Conservation (phyloP, 1,284 basidiomycete species). For the Ceratobasidium sp. region DNA sequence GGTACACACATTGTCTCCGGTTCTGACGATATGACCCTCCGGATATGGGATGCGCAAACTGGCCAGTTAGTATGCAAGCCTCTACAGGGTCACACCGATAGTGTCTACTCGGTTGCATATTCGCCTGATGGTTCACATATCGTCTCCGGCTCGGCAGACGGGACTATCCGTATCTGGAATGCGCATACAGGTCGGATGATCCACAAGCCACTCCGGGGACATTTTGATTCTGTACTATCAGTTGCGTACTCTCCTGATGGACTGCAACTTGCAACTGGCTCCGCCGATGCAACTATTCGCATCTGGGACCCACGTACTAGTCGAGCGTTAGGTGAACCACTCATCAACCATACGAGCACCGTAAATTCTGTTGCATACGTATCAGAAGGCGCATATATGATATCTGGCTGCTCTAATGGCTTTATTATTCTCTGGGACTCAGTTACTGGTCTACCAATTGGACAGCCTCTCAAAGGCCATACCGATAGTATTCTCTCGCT, state of each 20-base stretch:
- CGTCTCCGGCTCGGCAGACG: constrained; percentile 44
- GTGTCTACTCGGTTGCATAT: no score
- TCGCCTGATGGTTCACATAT: constrained; percentile 4
- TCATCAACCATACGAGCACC: neutral
- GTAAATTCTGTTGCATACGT: neutral
- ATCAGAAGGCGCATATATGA: neutral
- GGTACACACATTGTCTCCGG: no score
- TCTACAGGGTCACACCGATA: no score
- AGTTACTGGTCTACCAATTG: neutral
- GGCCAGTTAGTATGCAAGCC: no score
- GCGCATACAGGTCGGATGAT: constrained; percentile 12
- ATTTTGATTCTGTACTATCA: constrained; percentile 61
- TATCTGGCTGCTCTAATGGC: neutral
- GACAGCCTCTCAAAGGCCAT: neutral
- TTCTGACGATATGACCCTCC: no score
- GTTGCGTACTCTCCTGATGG: constrained; percentile 62
- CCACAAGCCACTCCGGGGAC: constrained; percentile 43
- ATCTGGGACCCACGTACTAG: constrained; percentile 51
- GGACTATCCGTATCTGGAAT: constrained; percentile 46
- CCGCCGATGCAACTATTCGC: constrained; percentile 59
- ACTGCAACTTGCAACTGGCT: constrained; percentile 57
- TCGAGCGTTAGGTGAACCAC: neutral
- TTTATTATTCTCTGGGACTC: constrained; percentile 16
- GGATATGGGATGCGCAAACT: no score
- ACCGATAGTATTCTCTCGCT: neutral